Percentiles rank a stretch among this genome's conserved stretches.
Evolutionary conservation across 495 filamentous ascomycete genomes (phyloP).

Genomic region (Aspergillus ostianus): DNA sequence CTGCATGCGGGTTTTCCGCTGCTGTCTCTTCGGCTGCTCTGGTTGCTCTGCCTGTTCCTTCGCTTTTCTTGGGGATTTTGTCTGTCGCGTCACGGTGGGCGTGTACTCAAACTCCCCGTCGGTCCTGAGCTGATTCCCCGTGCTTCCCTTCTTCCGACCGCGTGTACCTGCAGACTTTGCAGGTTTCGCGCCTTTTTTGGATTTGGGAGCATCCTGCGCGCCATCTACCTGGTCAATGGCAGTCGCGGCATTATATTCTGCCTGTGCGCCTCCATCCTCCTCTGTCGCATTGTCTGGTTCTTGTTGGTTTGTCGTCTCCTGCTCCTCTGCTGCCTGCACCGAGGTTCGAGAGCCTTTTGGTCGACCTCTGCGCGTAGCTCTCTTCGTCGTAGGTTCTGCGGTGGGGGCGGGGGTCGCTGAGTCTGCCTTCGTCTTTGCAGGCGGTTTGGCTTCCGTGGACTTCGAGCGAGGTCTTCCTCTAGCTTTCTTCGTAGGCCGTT

Average conservation of each 20-base stretch:
- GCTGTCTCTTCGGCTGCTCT: constrained; percentile 25
- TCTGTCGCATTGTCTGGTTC: constrained; percentile 13
- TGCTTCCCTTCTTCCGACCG: constrained; percentile 31
- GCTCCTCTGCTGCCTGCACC: constrained; percentile 20
- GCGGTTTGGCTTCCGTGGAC: constrained; percentile 22
- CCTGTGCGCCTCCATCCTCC: constrained; percentile 27
- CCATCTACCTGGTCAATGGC: constrained; percentile 21
- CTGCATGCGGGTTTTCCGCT: constrained; percentile 14
- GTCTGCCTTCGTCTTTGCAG: constrained; percentile 18
- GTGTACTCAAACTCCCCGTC: constrained; percentile 54
- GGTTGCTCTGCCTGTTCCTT: constrained; percentile 18
- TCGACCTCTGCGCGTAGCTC: constrained; percentile 33
- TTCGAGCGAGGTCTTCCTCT: constrained; percentile 40
- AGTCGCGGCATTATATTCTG: constrained; percentile 7
- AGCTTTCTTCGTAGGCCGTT: constrained; percentile 42
- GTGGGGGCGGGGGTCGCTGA: constrained; percentile 19
- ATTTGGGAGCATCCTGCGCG: constrained; percentile 17
- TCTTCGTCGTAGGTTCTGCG: constrained; percentile 39
- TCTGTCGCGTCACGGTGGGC: constrained; percentile 35
- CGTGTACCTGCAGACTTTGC: constrained; percentile 30
- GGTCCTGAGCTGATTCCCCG: constrained; percentile 29
- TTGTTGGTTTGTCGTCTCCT: constrained; percentile 5
- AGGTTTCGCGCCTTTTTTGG: constrained; percentile 26
- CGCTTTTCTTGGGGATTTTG: constrained; percentile 19
- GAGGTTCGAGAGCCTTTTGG: constrained; percentile 38